phyloP scores from a whole-genome alignment of 257 asterid genomes.

The Solanum rostratum region DNA sequence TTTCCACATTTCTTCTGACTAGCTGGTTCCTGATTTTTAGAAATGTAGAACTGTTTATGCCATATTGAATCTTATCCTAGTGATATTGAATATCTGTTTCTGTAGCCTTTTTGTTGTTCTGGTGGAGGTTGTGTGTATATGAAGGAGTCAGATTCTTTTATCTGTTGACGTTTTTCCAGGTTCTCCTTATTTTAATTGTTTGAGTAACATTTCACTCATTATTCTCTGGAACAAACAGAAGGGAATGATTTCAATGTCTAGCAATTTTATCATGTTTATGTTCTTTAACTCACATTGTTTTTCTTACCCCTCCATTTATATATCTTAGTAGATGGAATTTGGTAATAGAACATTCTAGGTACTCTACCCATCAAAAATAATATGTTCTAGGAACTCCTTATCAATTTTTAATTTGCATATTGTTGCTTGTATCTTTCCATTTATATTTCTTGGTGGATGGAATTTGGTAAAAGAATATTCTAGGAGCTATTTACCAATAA shows the following conservation, averaged over 20 bases:
- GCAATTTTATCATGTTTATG: not conserved
- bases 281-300: not conserved
- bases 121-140: not conserved
- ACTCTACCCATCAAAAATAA: not conserved
- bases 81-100: not conserved
- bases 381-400: not conserved
- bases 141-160: not conserved
- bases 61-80: not conserved
- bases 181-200: not conserved
- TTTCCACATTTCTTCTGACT: not conserved
- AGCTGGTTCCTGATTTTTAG: not conserved
- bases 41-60: not conserved
- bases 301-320: not conserved
- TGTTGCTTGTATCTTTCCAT: not conserved
- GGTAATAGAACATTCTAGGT: not conserved
- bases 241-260: not conserved
- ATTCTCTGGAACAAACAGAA: not conserved
- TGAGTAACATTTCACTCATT: not conserved
- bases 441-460: not conserved
- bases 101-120: not conserved
- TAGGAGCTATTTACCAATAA: not conserved
- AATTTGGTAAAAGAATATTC: not conserved
- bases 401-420: not conserved
- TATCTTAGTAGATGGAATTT: not conserved
- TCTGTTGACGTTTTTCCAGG: not conserved